A percentile compares a stretch with the other conserved stretches of the same genome.
phyloP scores from a whole-genome alignment of 108 stramenopile genomes.

The Skeletonema marinoi region DNA sequence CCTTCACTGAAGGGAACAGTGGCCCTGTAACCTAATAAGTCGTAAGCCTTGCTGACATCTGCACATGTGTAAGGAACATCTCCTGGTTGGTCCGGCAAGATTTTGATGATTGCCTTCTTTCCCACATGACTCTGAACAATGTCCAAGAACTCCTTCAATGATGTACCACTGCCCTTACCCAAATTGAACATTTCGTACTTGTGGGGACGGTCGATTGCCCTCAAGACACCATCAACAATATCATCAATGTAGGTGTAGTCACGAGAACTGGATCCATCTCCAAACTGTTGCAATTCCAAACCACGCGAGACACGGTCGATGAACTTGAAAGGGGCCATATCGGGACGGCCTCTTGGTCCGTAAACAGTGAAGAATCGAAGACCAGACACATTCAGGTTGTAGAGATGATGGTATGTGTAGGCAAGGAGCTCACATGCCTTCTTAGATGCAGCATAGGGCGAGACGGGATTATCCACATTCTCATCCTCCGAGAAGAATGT shows the following conservation, averaged over 20 bases:
- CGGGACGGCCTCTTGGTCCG: slow-evolving; percentile 94
- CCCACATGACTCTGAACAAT: slow-evolving; percentile 91
- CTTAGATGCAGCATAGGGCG: slow-evolving; percentile 97
- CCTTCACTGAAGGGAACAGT: slow-evolving; percentile 94
- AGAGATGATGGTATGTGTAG: slow-evolving; percentile 96
- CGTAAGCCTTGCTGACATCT: slow-evolving; percentile 89
- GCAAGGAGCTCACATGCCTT: slow-evolving; percentile 97
- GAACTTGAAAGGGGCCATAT: slow-evolving; percentile 99
- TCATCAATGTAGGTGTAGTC: slow-evolving; percentile 99
- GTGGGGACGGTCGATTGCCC: slow-evolving; percentile 92
- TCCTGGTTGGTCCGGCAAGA: slow-evolving; percentile 97
- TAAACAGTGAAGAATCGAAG: slow-evolving; percentile 99
- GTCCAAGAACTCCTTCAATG: slow-evolving; percentile 90
- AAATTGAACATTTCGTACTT: slow-evolving; percentile 96
- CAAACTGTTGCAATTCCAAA: slow-evolving; percentile 94
- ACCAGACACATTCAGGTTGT: slow-evolving; percentile 90
- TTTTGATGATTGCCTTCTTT: slow-evolving; percentile 84
- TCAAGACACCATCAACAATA: slow-evolving; percentile 97
- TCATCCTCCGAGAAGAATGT: slow-evolving; percentile 94
- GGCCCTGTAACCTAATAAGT: slow-evolving; percentile 91
- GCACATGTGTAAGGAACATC: slow-evolving; percentile 99
- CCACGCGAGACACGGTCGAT: slow-evolving; percentile 94
- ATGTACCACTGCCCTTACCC: slow-evolving; percentile 93
- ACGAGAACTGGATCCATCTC: slow-evolving; percentile 92
- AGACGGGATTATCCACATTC: slow-evolving; percentile 94